These are phyloP conservation scores for Stygiomarasmius scandens DNA, from an alignment of 1,284 basidiomycete species.

Conservation along the genomic window DNA sequence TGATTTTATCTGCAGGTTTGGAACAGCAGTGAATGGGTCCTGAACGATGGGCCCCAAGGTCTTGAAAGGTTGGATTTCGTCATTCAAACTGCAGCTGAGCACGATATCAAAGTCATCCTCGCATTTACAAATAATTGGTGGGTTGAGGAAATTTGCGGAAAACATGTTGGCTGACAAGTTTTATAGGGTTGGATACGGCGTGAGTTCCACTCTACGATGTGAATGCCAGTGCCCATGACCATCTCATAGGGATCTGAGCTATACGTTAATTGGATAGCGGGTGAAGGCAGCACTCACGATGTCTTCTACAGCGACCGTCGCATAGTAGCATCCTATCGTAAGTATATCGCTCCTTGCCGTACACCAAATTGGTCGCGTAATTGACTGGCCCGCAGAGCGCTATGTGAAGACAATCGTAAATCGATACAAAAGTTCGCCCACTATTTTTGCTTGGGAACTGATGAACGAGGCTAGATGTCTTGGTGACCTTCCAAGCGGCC, in stretches of 20 bases:
- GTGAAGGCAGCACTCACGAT: slow-evolving; percentile 46
- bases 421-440: slow-evolving; percentile 53
- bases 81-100: slow-evolving; percentile 48
- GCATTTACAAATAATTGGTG: slow-evolving; percentile 62
- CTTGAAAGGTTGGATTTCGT: slow-evolving; percentile 57
- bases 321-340: slow-evolving; percentile 55
- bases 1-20: slow-evolving; percentile 44
- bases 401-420: slow-evolving; percentile 58
- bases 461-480: slow-evolving; percentile 61
- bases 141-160: slow-evolving; percentile 1
- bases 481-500: slow-evolving; percentile 50
- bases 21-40: slow-evolving; percentile 50
- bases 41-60: slow-evolving; percentile 56
- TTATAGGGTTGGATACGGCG: slow-evolving; percentile 42
- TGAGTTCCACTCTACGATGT: slow-evolving; percentile 17
- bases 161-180: not conserved
- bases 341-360: slow-evolving; percentile 17
- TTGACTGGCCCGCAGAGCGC: slow-evolving; percentile 41
- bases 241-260: slow-evolving; percentile 45
- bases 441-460: slow-evolving; percentile 62
- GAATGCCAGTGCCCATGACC: not conserved
- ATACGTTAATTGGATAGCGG: slow-evolving; percentile 56
- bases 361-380: not conserved
- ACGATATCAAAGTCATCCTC: slow-evolving; percentile 54
- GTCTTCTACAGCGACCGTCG: slow-evolving; percentile 53